A percentile compares a stretch with the other conserved stretches of the same genome.
These are phyloP conservation scores for Alloascoidea africana DNA, from an alignment of 805 yeast genomes.

Conservation along the genomic window DNA sequence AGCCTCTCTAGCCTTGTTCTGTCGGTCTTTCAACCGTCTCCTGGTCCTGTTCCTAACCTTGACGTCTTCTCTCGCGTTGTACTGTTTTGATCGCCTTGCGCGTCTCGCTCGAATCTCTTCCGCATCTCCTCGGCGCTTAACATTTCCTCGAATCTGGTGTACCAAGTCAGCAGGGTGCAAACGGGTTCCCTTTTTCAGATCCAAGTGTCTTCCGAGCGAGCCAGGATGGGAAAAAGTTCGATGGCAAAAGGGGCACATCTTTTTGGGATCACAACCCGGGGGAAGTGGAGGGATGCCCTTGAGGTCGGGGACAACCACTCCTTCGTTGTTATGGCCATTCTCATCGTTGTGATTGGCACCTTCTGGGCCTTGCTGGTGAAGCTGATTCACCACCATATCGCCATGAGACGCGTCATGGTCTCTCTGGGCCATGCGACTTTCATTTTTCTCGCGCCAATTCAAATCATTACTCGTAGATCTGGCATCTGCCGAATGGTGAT, in stretches of 20 bases:
- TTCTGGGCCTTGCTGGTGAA: too few relatives aligned
- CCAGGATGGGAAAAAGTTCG: slow-evolving; percentile 40
- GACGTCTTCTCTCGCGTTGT: slow-evolving; percentile 32
- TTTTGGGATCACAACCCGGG: slow-evolving; percentile 13
- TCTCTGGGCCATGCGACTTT: too few relatives aligned
- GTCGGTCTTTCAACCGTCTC: slow-evolving; percentile 27
- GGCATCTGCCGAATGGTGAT: too few relatives aligned
- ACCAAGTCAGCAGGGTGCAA: slow-evolving; percentile 35
- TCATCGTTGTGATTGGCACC: too few relatives aligned
- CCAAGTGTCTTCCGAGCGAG: slow-evolving; percentile 45
- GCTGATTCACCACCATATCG: too few relatives aligned
- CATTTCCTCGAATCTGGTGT: slow-evolving; percentile 28
- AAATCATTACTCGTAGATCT: too few relatives aligned
- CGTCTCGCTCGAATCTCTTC: slow-evolving; percentile 25
- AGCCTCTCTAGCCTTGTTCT: slow-evolving; percentile 23
- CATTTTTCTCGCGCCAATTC: too few relatives aligned
- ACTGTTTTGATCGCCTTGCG: slow-evolving; percentile 23
- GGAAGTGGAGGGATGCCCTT: background rate
- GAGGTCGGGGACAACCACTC: too few relatives aligned
- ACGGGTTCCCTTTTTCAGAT: slow-evolving; percentile 35
- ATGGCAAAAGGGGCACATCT: slow-evolving; percentile 35
- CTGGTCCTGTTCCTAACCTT: slow-evolving; percentile 28
- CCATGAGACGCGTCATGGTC: too few relatives aligned
- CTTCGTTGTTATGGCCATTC: too few relatives aligned
- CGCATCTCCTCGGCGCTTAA: slow-evolving; percentile 35